Evolutionary conservation across 2,329 filamentous ascomycete genomes (phyloP).

Genomic region (Onygena corvina): DNA sequence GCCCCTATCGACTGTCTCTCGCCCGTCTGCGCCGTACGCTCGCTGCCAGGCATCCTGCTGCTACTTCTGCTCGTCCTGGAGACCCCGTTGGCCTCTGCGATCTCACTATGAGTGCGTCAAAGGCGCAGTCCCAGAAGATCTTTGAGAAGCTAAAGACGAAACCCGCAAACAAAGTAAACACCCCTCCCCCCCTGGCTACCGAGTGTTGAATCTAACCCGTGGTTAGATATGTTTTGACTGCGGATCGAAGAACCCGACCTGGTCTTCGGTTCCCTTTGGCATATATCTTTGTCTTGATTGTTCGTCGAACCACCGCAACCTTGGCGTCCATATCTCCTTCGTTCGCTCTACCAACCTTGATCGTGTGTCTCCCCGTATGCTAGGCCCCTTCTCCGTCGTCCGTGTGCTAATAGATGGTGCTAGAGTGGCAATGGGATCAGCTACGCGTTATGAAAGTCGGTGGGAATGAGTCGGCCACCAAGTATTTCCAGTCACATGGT

Average conservation of each 20-base stretch:
- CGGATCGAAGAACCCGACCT: conserved; percentile 92
- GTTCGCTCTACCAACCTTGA: conserved; percentile 97
- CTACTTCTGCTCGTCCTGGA: not conserved
- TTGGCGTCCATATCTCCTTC: conserved; percentile 98
- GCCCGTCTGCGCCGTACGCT: not conserved
- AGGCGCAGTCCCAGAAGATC: conserved; percentile 90
- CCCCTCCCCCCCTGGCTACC: conserved; percentile 15
- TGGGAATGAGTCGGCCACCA: conserved; percentile 93
- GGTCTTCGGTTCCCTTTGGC: conserved; percentile 92
- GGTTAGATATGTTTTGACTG: conserved; percentile 92
- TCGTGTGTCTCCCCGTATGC: conserved; percentile 50
- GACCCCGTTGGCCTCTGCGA: not conserved
- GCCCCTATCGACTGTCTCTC: too few species aligned
- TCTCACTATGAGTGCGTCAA: conserved; percentile 57
- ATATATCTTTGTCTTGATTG: conserved; percentile 98
- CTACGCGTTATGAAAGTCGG: conserved; percentile 95
- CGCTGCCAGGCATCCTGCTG: not conserved
- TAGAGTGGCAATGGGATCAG: conserved; percentile 98
- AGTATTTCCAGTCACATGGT: conserved; percentile 95
- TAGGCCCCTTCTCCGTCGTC: not conserved
- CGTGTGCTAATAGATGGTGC: conserved; percentile 17
- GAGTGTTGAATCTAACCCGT: not conserved
- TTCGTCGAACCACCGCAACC: conserved; percentile 90
- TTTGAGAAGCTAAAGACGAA: conserved; percentile 96
- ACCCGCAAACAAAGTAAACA: conserved; percentile 76